A percentile compares a stretch with the other conserved stretches of the same genome.
These are phyloP conservation scores for Juglanconis sp. DNA, from an alignment of 2,329 filamentous ascomycete genomes.

Conservation along the genomic window DNA sequence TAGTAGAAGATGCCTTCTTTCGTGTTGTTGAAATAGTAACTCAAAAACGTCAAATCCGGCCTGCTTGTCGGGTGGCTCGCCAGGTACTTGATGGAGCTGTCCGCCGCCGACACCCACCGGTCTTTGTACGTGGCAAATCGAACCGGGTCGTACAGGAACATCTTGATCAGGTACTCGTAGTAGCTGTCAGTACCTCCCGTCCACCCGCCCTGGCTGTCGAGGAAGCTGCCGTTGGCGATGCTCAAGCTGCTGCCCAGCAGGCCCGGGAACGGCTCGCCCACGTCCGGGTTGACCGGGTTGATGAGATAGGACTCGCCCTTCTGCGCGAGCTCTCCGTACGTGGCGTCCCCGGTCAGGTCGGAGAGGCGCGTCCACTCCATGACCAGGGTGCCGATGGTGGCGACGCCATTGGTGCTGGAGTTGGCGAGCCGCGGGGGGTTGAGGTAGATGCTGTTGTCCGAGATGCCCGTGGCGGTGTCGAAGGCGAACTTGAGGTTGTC, in stretches of 20 bases:
- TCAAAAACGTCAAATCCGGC: slow-evolving; percentile 70
- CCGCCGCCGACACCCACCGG: slow-evolving; percentile 71
- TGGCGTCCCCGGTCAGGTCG: slow-evolving; percentile 66
- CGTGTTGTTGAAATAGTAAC: slow-evolving; percentile 47
- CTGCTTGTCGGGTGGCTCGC: slow-evolving; percentile 63
- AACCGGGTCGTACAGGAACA: slow-evolving; percentile 73
- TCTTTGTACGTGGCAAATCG: slow-evolving; percentile 66
- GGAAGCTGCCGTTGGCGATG: slow-evolving; percentile 63
- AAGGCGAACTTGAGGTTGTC: slow-evolving; percentile 76
- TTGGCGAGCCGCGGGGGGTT: slow-evolving; percentile 47
- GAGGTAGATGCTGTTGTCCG: slow-evolving; percentile 66
- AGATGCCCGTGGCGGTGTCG: slow-evolving; percentile 70
- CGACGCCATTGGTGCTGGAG: slow-evolving; percentile 64
- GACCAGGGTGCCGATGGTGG: slow-evolving; percentile 73
- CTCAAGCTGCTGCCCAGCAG: slow-evolving; percentile 68
- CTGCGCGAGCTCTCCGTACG: slow-evolving; percentile 65
- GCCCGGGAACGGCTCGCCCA: slow-evolving; percentile 71
- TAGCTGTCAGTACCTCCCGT: slow-evolving; percentile 74
- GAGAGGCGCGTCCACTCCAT: slow-evolving; percentile 82
- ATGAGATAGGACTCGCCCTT: slow-evolving; percentile 69
- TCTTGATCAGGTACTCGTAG: slow-evolving; percentile 90
- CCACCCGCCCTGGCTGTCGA: slow-evolving; percentile 70
- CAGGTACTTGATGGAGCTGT: slow-evolving; percentile 71
- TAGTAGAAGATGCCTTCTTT: slow-evolving; percentile 30
- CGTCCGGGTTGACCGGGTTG: slow-evolving; percentile 54